These are phyloP conservation scores for Chaetomium sp. DNA, from an alignment of 2,329 filamentous ascomycete species.

Conservation along the genomic window DNA sequence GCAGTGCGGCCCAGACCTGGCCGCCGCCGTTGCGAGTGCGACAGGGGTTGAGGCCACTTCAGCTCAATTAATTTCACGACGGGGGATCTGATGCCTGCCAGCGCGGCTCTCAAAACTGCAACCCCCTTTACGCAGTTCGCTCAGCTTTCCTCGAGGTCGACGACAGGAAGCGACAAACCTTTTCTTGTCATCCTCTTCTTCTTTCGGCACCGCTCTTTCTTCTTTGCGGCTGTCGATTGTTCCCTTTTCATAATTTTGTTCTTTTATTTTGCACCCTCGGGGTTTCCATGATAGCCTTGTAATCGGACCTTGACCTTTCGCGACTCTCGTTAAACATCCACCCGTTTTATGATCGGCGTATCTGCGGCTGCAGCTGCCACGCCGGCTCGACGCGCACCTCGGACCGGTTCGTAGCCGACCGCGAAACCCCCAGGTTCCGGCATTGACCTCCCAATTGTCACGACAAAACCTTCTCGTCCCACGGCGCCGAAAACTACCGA, in stretches of 20 bases:
- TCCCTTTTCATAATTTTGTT: conserved; percentile 7
- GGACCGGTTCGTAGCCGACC: background rate
- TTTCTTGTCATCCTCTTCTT: conserved; percentile 10
- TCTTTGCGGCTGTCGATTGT: conserved; percentile 15
- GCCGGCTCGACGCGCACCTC: conserved; percentile 2
- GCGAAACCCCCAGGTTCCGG: background rate
- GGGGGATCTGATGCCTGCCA: conserved; percentile 9
- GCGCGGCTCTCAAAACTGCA: conserved; percentile 16
- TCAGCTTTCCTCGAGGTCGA: conserved; percentile 13
- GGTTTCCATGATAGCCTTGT: conserved; percentile 29
- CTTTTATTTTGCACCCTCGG: conserved; percentile 18
- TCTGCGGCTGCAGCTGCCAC: conserved; percentile 14
- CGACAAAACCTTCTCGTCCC: background rate
- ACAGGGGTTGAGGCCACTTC: conserved; percentile 23
- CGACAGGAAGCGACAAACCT: conserved; percentile 13
- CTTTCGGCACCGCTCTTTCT: conserved; percentile 5
- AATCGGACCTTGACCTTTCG: conserved; percentile 36
- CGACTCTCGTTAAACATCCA: conserved; percentile 34
- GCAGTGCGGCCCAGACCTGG: background rate
- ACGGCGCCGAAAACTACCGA: background rate
- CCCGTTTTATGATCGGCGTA: conserved; percentile 18
- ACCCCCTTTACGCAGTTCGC: conserved; percentile 15
- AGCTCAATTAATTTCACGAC: conserved; percentile 19
- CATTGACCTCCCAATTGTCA: background rate
- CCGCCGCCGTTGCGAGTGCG: background rate